phyloP scores from a whole-genome alignment of 2,329 filamentous ascomycete species.

The Neurospora sp. region DNA sequence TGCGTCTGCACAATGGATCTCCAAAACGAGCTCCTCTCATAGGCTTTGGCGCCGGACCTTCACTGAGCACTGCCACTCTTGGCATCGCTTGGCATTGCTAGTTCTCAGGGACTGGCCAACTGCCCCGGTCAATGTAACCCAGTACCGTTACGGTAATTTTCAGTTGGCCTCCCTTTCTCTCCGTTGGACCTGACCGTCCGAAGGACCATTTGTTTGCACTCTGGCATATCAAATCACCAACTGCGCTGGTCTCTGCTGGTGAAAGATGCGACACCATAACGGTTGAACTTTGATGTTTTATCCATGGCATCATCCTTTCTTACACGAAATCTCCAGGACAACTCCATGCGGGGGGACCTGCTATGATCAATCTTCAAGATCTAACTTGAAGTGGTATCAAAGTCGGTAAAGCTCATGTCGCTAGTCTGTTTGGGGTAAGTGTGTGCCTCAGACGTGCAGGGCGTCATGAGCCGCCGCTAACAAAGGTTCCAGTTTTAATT shows the following conservation, averaged over 20 bases:
- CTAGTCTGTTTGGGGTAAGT: not conserved
- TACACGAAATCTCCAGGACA: not conserved
- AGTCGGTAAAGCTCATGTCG: not conserved
- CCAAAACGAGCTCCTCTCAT: not conserved
- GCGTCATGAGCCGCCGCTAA: not conserved
- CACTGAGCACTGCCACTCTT: not conserved
- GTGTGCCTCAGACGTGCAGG: not conserved
- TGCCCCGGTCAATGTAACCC: not conserved
- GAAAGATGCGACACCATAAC: not conserved
- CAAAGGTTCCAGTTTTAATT: not conserved
- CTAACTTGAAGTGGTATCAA: not conserved
- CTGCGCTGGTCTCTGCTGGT: not conserved
- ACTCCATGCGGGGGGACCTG: not conserved
- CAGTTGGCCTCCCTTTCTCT: not conserved
- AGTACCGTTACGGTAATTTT: not conserved
- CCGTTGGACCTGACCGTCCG: not conserved
- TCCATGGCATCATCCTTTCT: not conserved
- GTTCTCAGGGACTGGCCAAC: not conserved
- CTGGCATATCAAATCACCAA: not conserved
- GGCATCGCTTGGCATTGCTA: not conserved
- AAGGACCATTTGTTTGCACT: not conserved
- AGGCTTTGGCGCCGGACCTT: not conserved
- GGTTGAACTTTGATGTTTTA: not conserved
- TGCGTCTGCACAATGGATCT: not conserved
- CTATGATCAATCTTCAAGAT: not conserved